Evolutionary conservation across 495 filamentous ascomycete species (phyloP).

Genomic region (Trichoderma virens): DNA sequence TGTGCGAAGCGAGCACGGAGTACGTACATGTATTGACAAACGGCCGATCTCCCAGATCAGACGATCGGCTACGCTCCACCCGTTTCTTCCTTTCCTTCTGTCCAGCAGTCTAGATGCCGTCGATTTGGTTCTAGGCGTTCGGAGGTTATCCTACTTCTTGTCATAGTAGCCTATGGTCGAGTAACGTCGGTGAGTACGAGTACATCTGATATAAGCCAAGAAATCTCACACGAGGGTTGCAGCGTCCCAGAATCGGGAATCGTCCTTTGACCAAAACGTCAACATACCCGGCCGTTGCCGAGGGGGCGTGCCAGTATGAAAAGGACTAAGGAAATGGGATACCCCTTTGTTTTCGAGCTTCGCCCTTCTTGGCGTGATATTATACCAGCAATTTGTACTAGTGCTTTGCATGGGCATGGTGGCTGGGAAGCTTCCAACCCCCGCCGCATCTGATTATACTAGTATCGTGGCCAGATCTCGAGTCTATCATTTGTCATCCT

Average conservation of each 20-base stretch:
- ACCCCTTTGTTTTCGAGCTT: slow-evolving; percentile 5
- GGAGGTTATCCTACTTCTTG: neutral
- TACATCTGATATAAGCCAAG: neutral
- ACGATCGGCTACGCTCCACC: neutral
- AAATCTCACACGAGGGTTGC: neutral
- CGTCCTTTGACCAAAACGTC: neutral
- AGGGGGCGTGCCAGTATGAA: neutral
- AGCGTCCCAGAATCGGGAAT: neutral
- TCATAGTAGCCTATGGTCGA: neutral
- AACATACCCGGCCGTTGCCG: neutral
- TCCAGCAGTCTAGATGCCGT: neutral
- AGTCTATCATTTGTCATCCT: neutral
- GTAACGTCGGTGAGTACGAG: neutral
- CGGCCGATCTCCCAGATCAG: slow-evolving; percentile 6
- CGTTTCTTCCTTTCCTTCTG: neutral
- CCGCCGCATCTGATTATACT: neutral
- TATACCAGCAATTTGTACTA: neutral
- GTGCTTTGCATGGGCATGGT: neutral
- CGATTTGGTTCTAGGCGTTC: too few relatives aligned
- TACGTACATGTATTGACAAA: neutral
- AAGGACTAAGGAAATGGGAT: neutral
- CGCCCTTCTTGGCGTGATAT: neutral
- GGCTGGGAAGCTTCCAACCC: neutral
- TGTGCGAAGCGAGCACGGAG: neutral
- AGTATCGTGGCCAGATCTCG: neutral